Conservation (phyloP, 2,329 filamentous ascomycete genomes). For the Neodidymelliopsis sp. region DNA sequence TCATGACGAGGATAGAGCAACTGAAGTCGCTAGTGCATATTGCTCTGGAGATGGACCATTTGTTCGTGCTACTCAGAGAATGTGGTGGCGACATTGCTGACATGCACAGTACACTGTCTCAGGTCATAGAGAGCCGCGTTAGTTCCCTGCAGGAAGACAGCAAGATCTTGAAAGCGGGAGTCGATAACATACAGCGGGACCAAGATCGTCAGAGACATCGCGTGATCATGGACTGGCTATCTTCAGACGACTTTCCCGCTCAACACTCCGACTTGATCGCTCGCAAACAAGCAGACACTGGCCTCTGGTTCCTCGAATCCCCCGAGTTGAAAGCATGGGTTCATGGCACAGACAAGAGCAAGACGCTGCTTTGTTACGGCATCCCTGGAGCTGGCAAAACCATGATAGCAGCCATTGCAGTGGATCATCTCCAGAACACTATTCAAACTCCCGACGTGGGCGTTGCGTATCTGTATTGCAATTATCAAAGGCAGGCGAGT, state of each 20-base stretch:
- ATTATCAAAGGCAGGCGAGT: conserved; percentile 35
- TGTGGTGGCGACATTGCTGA: not conserved
- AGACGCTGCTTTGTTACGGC: conserved; percentile 35
- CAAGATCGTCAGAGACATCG: conserved; percentile 8
- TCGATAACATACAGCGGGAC: not conserved
- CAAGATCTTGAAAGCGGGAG: not conserved
- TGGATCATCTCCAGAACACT: conserved; percentile 18
- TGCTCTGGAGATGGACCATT: conserved; percentile 7
- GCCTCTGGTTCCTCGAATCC: conserved; percentile 30
- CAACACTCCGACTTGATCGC: conserved; percentile 18
- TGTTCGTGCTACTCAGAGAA: not conserved
- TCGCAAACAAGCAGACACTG: conserved; percentile 19
- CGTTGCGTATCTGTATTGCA: conserved; percentile 47
- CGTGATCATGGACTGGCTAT: conserved; percentile 17
- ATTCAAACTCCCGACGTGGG: conserved; percentile 10
- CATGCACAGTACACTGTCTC: not conserved
- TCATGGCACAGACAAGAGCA: not conserved
- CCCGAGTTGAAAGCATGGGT: conserved; percentile 23
- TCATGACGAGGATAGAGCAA: conserved; percentile 4
- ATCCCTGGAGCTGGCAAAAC: conserved; percentile 42
- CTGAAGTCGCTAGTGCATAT: conserved; percentile 7
- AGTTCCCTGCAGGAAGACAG: not conserved
- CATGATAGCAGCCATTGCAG: conserved; percentile 33
- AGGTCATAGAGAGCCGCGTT: not conserved
- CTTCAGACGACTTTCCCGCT: conserved; percentile 12